Base-by-base conservation (phyloP, 345 rosid species). In the Mallotus nudiflorus region DNA sequence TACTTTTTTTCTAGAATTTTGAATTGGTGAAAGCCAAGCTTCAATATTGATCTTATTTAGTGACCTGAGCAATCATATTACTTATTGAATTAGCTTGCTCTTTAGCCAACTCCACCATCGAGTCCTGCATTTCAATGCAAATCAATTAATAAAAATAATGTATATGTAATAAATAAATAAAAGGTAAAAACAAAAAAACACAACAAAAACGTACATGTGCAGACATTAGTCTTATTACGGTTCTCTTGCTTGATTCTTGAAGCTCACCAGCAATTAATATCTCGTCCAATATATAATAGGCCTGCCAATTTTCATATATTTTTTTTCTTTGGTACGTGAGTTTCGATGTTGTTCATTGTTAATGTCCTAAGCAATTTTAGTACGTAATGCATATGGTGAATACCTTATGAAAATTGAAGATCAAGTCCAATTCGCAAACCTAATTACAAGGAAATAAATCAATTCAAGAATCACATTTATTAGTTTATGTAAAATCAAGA, bases 21-120 rank as follows among this genome's bases (percentile, higher is more conserved):
- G n/a, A n/a, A n/a, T n/a, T n/a, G n/a, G n/a, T n/a, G n/a, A n/a
- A n/a, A n/a, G n/a, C n/a, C n/a, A n/a, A n/a, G n/a, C n/a, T 33
- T 33, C 4, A 33, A 33, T 2, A 6, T 2, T 13, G 33, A 18
- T 68, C 42, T 84, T 92, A 95, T 74, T 90, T 92, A 25, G 96
- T 89, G 77, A 96, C 97, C 77, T 95, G 99, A 4, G 97, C 91
- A 49, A 95, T 92, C 50, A 92, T 92, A 52, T 89, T 90, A 69
- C 97, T 90, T 58, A 95, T 86, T 13, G 99, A 95, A 77, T 85
- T 76, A 12, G 92, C 93, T 62, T 95, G 85, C 74, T 96, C 98
- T 86, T 96, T 96, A 40, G 97, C 98, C 29, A 87, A 77, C 87
- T 96, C 98, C 80, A 95, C 99, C 77, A 95, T 62, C 50, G 96